A percentile compares a stretch with the other conserved stretches of the same genome.
Conservation (phyloP, 306 rosid genomes). For the Prunus fruticosa region DNA sequence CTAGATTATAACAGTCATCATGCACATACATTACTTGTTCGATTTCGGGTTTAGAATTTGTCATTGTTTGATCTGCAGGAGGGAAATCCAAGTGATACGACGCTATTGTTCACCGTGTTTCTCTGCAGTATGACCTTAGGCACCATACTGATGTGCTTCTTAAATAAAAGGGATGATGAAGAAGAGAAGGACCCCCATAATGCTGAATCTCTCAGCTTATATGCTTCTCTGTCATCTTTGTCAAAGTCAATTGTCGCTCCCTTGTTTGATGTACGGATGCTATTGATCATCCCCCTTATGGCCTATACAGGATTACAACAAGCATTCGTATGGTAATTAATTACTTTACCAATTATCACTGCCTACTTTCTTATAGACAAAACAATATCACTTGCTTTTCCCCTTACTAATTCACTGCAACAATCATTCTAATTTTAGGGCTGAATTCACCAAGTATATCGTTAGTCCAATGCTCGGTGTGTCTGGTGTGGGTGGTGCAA, state of each 20-base stretch:
- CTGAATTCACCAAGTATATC: slow-evolving; percentile 69
- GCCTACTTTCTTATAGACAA: slow-evolving; percentile 22
- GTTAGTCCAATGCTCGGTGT: slow-evolving; percentile 75
- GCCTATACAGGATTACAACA: slow-evolving; percentile 93
- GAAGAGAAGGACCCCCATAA: slow-evolving; percentile 31
- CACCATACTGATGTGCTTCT: slow-evolving; percentile 69
- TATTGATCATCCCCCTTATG: slow-evolving; percentile 77
- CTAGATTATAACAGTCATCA: no score
- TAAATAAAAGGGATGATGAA: slow-evolving; percentile 47
- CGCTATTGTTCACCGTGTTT: slow-evolving; percentile 65
- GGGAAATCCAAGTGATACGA: slow-evolving; percentile 56
- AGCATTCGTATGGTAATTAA: slow-evolving; percentile 84
- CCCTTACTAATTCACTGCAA: slow-evolving; percentile 12
- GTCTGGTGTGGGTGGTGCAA: slow-evolving; percentile 91
- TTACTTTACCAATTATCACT: slow-evolving; percentile 22
- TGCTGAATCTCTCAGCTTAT: slow-evolving; percentile 31
- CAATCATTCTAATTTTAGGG: slow-evolving; percentile 44
- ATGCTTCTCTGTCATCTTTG: slow-evolving; percentile 45
- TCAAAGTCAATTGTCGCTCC: slow-evolving; percentile 52
- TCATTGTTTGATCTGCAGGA: slow-evolving; percentile 44
- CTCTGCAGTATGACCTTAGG: slow-evolving; percentile 74
- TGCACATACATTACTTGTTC: not conserved
- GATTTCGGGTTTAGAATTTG: not conserved
- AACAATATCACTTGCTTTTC: slow-evolving; percentile 9
- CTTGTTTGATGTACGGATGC: slow-evolving; percentile 60